These are phyloP conservation scores for Curvularia hawaiiensis DNA, from an alignment of 2,329 filamentous ascomycete genomes.

Conservation along the genomic window DNA sequence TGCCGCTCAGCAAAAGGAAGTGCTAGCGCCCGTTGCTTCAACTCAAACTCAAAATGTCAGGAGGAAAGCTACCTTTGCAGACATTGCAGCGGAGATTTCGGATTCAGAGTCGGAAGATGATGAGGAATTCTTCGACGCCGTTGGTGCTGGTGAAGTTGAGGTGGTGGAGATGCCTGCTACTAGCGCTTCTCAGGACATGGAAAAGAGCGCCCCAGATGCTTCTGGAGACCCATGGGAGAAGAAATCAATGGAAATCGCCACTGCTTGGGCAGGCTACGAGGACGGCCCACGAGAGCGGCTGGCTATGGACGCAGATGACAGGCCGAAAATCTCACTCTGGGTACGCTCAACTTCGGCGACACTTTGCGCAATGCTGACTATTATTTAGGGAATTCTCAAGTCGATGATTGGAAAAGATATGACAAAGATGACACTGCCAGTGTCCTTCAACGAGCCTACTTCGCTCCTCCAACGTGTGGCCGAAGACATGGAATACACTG, in stretches of 20 bases:
- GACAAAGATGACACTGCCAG: conserved; percentile 98
- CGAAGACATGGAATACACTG: conserved; percentile 97
- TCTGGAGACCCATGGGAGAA: conserved; percentile 56
- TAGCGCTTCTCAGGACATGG: conserved; percentile 46
- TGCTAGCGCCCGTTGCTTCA: conserved; percentile 25
- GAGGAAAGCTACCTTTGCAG: conserved; percentile 70
- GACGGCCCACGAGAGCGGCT: conserved; percentile 79
- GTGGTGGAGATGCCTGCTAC: conserved; percentile 68
- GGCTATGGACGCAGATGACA: conserved; percentile 88
- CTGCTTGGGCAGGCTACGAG: conserved; percentile 88
- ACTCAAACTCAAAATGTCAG: conserved; percentile 42
- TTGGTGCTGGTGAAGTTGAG: conserved; percentile 90
- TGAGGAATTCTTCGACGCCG: conserved; percentile 96
- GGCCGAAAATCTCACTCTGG: conserved; percentile 95
- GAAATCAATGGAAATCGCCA: conserved; percentile 69
- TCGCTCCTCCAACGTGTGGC: conserved; percentile 92
- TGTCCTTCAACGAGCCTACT: conserved; percentile 98
- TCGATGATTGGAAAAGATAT: conserved; percentile 99
- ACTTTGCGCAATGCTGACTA: conserved; percentile 29
- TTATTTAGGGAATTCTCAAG: conserved; percentile 82
- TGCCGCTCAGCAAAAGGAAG: conserved; percentile 42
- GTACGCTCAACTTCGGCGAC: conserved; percentile 54
- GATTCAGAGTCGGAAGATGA: conserved; percentile 76
- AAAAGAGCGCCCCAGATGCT: conserved; percentile 26
- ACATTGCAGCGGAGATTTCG: conserved; percentile 70